Evolutionary conservation across 805 yeast genomes (phyloP), one percentile per base, ranked within the genome.

Genomic region (Yarrowia divulgata): DNA sequence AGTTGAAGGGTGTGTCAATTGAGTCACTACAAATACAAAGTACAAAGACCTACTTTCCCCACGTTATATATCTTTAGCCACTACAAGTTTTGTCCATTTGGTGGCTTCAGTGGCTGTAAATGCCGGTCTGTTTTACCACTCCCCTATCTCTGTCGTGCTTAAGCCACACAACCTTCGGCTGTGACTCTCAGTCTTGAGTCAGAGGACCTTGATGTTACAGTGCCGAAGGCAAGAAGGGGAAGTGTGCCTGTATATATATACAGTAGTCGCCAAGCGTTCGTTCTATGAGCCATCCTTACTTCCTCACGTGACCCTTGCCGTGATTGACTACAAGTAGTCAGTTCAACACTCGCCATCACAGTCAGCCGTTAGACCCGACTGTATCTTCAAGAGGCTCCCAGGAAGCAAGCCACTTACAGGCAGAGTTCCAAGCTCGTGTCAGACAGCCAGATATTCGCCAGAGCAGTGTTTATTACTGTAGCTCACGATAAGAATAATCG

Each of bases 81-180:
- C 42, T 35, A 52, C 42, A n/a, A 16, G 9, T 3, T 9, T n/a
- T 16, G 12, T 23, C 43, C 58, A 37, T 39, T 18, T 3, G 12
- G 58, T 35, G 58, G 43, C 58, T 52, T 52, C n/a, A 12, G 43
- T 52, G 58, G 43, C 58, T 50, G 57, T 50, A 18, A 32, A n/a
- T 32, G 29, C 35, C 29, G 1, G 19, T n/a, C 35, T 14, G 29
- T 50, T 6, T n/a, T 29, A 50, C 32, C 19, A 9, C 39, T 16
- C 39, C 4, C 39, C 39, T 35, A 37, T 39, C 45, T 37, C 45
- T 54, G 45, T 54, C 60, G 60, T 54, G 60, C 60, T 54, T 54
- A 54, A 54, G 60, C 60, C 60, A 54, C 60, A 54, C 34, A 54
- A 54, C 60, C 58, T 54, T 37, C 16, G 52, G 29, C 43, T 5